A percentile compares a stretch with the other conserved stretches of the same genome.
These are phyloP conservation scores for Kuraishia piskuri DNA, from an alignment of 805 yeast species.

Conservation along the genomic window DNA sequence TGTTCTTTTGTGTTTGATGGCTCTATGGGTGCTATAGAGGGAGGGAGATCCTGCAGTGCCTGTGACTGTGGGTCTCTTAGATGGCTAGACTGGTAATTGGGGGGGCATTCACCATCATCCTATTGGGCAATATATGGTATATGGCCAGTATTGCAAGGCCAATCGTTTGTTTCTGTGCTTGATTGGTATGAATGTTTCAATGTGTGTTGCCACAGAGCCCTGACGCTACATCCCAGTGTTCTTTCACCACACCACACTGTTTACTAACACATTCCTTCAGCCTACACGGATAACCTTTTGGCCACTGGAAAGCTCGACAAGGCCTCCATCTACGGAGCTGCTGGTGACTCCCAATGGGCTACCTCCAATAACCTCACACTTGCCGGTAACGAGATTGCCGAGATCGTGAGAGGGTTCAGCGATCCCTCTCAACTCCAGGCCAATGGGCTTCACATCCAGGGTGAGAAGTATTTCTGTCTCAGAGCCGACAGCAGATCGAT, in stretches of 20 bases:
- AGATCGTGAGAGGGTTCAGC: slow-evolving; percentile 70
- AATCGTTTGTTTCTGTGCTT: too few species aligned
- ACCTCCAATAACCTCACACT: slow-evolving; percentile 60
- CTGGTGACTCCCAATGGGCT: slow-evolving; percentile 96
- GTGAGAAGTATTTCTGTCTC: slow-evolving; percentile 79
- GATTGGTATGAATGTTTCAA: too few species aligned
- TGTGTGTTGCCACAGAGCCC: not conserved
- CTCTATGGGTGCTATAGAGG: not conserved
- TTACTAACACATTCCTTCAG: slow-evolving; percentile 29
- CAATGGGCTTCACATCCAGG: slow-evolving; percentile 77
- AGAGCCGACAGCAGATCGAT: slow-evolving; percentile 89
- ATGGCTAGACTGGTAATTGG: too few species aligned
- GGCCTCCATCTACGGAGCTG: slow-evolving; percentile 89
- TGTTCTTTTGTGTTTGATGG: slow-evolving; percentile 3
- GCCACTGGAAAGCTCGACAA: slow-evolving; percentile 84
- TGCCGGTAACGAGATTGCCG: slow-evolving; percentile 61
- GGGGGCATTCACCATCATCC: too few species aligned
- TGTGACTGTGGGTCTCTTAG: too few species aligned
- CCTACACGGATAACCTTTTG: slow-evolving; percentile 89
- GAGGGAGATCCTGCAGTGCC: too few species aligned
- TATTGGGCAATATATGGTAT: too few species aligned
- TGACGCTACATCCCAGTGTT: too few species aligned
- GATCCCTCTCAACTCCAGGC: slow-evolving; percentile 76
- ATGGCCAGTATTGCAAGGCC: too few species aligned
- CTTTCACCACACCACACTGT: slow-evolving; percentile 1